Base-by-base conservation (phyloP, 352 stramenopile genomes). In the Phytophthora citricola region DNA sequence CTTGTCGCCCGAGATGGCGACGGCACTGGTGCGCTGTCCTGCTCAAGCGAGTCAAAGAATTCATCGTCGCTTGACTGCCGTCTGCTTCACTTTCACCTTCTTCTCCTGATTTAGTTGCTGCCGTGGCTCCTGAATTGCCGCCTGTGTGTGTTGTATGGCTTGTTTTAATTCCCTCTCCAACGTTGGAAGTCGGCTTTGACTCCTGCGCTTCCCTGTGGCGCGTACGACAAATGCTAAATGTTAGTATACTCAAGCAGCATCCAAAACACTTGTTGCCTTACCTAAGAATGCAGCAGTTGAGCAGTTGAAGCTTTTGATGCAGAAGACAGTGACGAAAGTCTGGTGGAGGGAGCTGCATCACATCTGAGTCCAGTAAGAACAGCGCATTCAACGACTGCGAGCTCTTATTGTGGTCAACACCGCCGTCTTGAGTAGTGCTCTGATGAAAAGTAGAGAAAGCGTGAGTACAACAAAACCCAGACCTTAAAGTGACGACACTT, bases 201-300 rank as follows among this genome's bases (percentile, higher is more conserved):
- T 71, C 51, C 32, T 85, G 63, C 9, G 71, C 66, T 58, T 74
- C 40, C 46, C 68, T 83, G 45, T 8, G 54, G 24, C 1, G 51
- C 36, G 12, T 10, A 58, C 11, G 5, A 52, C 1, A 48, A 48
- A 24, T 10, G 38, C 5, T 44, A 11, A 4, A 22, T 22, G 2
- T 44, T n/a, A 44, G 38, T 24, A 44, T 22, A 22, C 38, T 22
- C 14, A 27, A 26, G 15, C 17, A 26, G 3, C 4, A 44, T 10
- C 15, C 24, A n/a, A 49, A 5, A 10, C 12, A 41, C 10, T 27
- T 22, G 36, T 17, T 7, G 44, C 11, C 12, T 49, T 73, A 86
- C 71, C 82, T 79, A 10, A 91, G 58, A 59, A 95, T 92, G 15
- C 87, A 95, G 39, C 73, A 85, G 50, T 95, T 95, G 2, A 95